Base-by-base conservation (phyloP, 176 grass and related monocot genomes). In the Oryza glumipatula region DNA sequence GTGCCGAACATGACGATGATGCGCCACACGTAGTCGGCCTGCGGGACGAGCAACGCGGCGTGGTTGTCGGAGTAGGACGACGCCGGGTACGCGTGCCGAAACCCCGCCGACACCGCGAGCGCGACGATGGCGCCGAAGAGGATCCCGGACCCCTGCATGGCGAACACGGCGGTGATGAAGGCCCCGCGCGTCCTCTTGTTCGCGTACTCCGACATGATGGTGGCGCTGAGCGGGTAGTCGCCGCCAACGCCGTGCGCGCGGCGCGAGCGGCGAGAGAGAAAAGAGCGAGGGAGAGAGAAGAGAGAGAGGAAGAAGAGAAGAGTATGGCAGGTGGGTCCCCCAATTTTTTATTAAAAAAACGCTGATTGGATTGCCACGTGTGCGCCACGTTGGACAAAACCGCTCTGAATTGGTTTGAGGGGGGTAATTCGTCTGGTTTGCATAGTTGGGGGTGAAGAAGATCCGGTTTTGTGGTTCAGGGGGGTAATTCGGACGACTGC, bases 201-300 rank as follows among this genome's bases (percentile, higher is more conserved):
- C 16, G 92, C 92, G 74, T 94, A 94, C 86, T 91, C 92, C 0
- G 92, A 91, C 92, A 91, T 91, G 84, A 94, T 94, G 48, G 92
- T 94, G 30, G 89, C 92, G 4, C 11, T 22, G 1, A 97, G 84
- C n/a, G 95, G 95, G 86, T 97, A 94, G 74, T 98, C 92, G 13
- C 95, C 95, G 43, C 95, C 90, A 56, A 98, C 88, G 65, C 92
- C 88, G 36, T 30, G 28, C 28, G 1, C 28, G 28, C 28, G 1
- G 28, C 28, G 28, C 28, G 28, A 30, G 28, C 24, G 24, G 24
- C 24, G 23, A 28, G 26, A 28, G 23, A 28, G 26, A 28, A 28
- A 28, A 28, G 26, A 28, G 26, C 26, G 26, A 28, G 28, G 2
- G 28, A 28, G 28, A 30, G 28, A 30, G 26, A 26, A 26, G 26